Evolutionary conservation across 163 green algal genomes (phyloP).

Genomic region (Coccomyxa subellipsoidea): DNA sequence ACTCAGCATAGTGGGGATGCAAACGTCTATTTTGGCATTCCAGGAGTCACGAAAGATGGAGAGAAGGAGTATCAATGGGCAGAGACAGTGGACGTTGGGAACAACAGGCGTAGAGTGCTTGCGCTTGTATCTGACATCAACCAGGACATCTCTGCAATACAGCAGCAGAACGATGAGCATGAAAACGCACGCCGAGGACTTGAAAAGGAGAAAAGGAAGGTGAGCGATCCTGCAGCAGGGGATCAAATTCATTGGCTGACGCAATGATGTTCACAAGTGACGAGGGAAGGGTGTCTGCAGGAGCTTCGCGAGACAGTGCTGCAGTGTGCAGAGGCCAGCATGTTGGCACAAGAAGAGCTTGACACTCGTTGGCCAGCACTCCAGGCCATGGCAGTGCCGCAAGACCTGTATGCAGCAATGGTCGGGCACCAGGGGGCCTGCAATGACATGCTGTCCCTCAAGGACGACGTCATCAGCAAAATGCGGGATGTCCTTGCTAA

Average conservation of each 20-base stretch:
- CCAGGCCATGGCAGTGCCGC: slow-evolving; percentile 1
- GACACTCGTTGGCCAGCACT: neutral
- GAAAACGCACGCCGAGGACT: neutral
- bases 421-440: slow-evolving; percentile 63
- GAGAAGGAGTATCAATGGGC: neutral
- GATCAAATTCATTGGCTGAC: too few relatives aligned
- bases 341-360: neutral
- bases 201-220: neutral
- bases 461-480: slow-evolving; percentile 67
- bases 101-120: neutral
- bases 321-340: neutral
- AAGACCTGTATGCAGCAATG: slow-evolving; percentile 71
- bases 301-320: neutral
- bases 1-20: too few relatives aligned
- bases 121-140: neutral
- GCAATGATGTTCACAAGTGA: too few relatives aligned
- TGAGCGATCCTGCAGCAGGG: too few relatives aligned
- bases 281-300: neutral
- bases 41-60: too few relatives aligned
- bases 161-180: neutral
- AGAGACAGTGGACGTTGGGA: neutral
- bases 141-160: neutral
- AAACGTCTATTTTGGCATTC: too few relatives aligned
- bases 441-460: slow-evolving; percentile 64
- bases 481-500: slow-evolving; percentile 65